Conservation (phyloP, 1,284 basidiomycete species). For the Mycosarcoma mackinlayi region DNA sequence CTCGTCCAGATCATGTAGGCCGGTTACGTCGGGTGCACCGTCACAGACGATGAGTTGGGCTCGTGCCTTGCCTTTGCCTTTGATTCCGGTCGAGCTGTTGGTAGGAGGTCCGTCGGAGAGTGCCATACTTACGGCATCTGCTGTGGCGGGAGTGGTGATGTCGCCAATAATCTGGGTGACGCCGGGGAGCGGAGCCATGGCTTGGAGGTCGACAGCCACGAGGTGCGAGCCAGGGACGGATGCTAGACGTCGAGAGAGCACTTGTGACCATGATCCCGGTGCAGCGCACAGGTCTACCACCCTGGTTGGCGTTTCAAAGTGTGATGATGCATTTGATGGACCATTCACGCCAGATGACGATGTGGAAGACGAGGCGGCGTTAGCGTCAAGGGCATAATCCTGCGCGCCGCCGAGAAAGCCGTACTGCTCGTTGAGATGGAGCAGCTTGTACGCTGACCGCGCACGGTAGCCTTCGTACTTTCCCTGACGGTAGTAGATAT, state of each 20-base stretch:
- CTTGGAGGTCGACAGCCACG: constrained; percentile 73
- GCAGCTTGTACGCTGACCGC: constrained; percentile 73
- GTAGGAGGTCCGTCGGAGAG: constrained; percentile 57
- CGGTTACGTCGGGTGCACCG: constrained; percentile 75
- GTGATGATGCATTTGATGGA: not conserved
- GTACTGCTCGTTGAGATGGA: constrained; percentile 72
- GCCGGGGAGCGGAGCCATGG: constrained; percentile 73
- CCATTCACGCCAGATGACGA: constrained; percentile 1
- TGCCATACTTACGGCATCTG: constrained; percentile 71
- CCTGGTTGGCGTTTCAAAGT: constrained; percentile 52
- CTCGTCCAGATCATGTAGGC: constrained; percentile 74
- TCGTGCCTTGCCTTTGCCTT: constrained; percentile 65
- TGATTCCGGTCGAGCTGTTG: constrained; percentile 1
- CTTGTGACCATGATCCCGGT: constrained; percentile 71
- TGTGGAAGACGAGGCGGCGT: constrained; percentile 6
- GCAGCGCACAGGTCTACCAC: constrained; percentile 75
- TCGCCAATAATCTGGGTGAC: constrained; percentile 73
- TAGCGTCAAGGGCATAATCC: constrained; percentile 30
- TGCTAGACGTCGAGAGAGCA: constrained; percentile 66
- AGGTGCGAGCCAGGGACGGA: constrained; percentile 63
- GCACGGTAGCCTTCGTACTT: constrained; percentile 72
- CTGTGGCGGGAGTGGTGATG: constrained; percentile 72
- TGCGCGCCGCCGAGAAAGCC: constrained; percentile 69
- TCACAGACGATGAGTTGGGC: constrained; percentile 74
- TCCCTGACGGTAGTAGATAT: constrained; percentile 72